These are phyloP conservation scores for Leccinum sublutescens DNA, from an alignment of 768 basidiomycete species.

Conservation along the genomic window DNA sequence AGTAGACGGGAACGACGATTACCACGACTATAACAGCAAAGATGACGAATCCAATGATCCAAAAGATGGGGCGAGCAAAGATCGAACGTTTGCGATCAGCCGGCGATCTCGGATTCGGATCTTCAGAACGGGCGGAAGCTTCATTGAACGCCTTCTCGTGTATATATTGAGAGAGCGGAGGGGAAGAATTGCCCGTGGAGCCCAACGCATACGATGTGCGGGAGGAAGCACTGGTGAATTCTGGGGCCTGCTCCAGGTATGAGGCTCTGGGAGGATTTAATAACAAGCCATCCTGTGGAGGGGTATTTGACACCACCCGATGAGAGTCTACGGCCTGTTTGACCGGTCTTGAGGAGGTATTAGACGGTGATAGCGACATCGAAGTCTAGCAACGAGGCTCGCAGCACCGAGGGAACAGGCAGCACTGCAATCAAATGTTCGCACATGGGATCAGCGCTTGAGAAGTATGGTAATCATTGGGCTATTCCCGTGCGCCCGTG, in stretches of 20 bases:
- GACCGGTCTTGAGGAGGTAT: constrained; percentile 19
- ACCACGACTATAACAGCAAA: constrained; percentile 34
- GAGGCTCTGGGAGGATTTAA: constrained; percentile 26
- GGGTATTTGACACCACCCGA: constrained; percentile 10
- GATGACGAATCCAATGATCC: constrained; percentile 29
- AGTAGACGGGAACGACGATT: constrained; percentile 43
- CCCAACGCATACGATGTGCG: constrained; percentile 21
- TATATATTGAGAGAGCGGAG: constrained; percentile 20
- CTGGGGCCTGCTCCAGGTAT: constrained; percentile 24
- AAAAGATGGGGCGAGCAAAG: constrained; percentile 24
- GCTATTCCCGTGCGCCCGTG: not conserved
- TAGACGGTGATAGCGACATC: constrained; percentile 6
- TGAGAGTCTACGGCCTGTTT: constrained; percentile 16
- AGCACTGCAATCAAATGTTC: not conserved
- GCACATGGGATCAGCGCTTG: not conserved
- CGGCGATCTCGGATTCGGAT: not conserved
- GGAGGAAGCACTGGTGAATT: constrained; percentile 16
- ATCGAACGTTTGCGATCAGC: constrained; percentile 18
- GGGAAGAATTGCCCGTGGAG: constrained; percentile 23
- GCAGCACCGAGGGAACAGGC: not conserved
- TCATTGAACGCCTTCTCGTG: constrained; percentile 17
- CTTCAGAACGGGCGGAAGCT: constrained; percentile 1
- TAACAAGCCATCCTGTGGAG: constrained; percentile 2
- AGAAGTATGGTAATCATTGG: not conserved
- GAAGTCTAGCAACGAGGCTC: not conserved